Evolutionary conservation across 768 basidiomycete genomes (phyloP).

Genomic region (Mycena pura): DNA sequence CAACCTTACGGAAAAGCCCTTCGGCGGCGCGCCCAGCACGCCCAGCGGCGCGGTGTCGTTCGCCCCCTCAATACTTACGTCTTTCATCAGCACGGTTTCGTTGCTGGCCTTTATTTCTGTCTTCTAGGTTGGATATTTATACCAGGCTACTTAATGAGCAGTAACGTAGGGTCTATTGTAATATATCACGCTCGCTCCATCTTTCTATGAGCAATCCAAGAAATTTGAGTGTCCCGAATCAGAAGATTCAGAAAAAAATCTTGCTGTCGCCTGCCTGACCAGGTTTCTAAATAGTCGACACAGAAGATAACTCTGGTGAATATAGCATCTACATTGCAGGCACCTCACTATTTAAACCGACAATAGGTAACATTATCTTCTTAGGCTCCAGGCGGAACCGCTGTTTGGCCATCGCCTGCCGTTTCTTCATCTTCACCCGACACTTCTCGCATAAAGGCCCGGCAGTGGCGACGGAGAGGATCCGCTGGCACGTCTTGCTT

Average conservation of each 20-base stretch:
- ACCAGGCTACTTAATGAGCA: background rate
- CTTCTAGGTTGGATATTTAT: background rate
- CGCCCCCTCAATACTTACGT: background rate
- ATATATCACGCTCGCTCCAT: too few species aligned
- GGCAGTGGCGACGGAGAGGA: constrained; percentile 30
- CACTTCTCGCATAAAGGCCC: constrained; percentile 53
- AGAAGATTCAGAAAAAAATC: too few species aligned
- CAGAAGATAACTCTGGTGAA: too few species aligned
- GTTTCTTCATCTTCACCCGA: constrained; percentile 51
- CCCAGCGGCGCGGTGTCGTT: background rate
- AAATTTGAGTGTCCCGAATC: too few species aligned
- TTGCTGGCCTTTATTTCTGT: constrained; percentile 4
- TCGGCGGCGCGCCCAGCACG: background rate
- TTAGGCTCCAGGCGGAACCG: constrained; percentile 52
- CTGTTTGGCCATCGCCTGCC: constrained; percentile 49
- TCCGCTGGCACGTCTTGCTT: constrained; percentile 49
- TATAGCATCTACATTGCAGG: too few species aligned
- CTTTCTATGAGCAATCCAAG: too few species aligned
- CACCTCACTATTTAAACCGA: too few species aligned
- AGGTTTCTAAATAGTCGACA: too few species aligned
- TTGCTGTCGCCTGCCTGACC: too few species aligned
- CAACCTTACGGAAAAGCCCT: constrained; percentile 12
- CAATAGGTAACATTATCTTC: too few species aligned
- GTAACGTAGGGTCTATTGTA: too few species aligned
- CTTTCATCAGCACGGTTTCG: background rate